These are phyloP conservation scores for Tylopilus rubrobrunneus DNA, from an alignment of 768 basidiomycete genomes.

Conservation along the genomic window DNA sequence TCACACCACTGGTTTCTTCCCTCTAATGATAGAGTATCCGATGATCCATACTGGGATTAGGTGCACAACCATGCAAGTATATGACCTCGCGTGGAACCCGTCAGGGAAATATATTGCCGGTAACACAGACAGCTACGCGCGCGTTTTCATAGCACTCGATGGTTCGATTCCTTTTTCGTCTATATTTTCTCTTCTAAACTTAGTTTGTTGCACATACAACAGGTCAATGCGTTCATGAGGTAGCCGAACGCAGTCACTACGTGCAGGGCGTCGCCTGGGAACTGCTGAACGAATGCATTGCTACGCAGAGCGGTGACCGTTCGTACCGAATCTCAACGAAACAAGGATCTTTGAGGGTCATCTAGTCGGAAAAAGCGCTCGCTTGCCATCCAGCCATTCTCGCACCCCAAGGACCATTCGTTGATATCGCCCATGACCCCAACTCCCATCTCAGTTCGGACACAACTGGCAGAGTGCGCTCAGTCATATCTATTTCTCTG, in stretches of 20 bases:
- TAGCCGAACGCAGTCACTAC: conserved; percentile 92
- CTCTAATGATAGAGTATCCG: background rate
- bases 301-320: conserved; percentile 94
- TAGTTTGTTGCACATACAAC: background rate
- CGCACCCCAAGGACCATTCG: conserved; percentile 59
- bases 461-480: conserved; percentile 73
- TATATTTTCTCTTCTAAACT: background rate
- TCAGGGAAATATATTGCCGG: conserved; percentile 94
- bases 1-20: background rate
- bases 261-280: conserved; percentile 99
- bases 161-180: conserved; percentile 42
- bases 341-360: conserved; percentile 85
- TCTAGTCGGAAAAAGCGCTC: conserved; percentile 83
- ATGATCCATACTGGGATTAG: conserved; percentile 37
- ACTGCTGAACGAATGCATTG: conserved; percentile 93
- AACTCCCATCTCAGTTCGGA: conserved; percentile 55
- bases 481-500: background rate
- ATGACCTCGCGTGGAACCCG: conserved; percentile 97
- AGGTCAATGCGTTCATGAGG: conserved; percentile 87
- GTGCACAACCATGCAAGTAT: conserved; percentile 93
- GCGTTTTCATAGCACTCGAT: conserved; percentile 73
- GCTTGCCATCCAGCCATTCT: conserved; percentile 62
- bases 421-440: background rate
- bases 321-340: conserved; percentile 81
- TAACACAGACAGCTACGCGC: conserved; percentile 91